phyloP scores from a whole-genome alignment of 768 basidiomycete species.

The Clavulina sp. region DNA sequence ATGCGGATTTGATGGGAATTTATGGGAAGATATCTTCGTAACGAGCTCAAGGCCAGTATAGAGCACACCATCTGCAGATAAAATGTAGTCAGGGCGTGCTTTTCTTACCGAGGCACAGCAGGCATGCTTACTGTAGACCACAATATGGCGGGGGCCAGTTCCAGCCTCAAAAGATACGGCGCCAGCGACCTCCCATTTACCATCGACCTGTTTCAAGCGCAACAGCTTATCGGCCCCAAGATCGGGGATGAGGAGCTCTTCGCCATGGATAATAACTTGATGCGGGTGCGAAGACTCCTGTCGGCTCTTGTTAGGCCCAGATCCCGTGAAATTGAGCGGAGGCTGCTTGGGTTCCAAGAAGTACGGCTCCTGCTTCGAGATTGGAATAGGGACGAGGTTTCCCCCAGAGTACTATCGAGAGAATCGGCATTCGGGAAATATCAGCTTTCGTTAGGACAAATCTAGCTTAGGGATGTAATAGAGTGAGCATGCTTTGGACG shows the following conservation, averaged over 20 bases:
- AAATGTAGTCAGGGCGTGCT: not conserved
- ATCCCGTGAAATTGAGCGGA: constrained; percentile 13
- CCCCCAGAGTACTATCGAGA: constrained; percentile 49
- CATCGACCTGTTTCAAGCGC: constrained; percentile 27
- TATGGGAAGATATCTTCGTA: constrained; percentile 39
- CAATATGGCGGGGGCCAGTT: constrained; percentile 55
- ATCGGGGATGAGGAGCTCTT: constrained; percentile 56
- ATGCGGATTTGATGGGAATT: constrained; percentile 28
- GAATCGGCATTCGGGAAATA: constrained; percentile 4
- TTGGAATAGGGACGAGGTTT: constrained; percentile 35
- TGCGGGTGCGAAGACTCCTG: constrained; percentile 67
- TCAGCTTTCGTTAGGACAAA: not conserved
- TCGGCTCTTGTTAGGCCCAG: constrained; percentile 46
- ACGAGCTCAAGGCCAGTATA: constrained; percentile 55
- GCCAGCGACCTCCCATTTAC: constrained; percentile 33
- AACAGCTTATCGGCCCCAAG: constrained; percentile 57
- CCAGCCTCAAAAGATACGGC: constrained; percentile 34
- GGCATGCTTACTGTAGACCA: constrained; percentile 38
- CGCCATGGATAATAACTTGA: constrained; percentile 36
- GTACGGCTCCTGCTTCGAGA: constrained; percentile 32
- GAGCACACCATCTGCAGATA: constrained; percentile 33
- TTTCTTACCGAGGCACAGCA: not conserved
- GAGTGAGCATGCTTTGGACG: constrained; percentile 18
- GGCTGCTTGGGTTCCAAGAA: constrained; percentile 18
- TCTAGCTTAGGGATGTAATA: constrained; percentile 1